Base-by-base conservation (phyloP, 768 basidiomycete species). In the Termitomyces heimii region DNA sequence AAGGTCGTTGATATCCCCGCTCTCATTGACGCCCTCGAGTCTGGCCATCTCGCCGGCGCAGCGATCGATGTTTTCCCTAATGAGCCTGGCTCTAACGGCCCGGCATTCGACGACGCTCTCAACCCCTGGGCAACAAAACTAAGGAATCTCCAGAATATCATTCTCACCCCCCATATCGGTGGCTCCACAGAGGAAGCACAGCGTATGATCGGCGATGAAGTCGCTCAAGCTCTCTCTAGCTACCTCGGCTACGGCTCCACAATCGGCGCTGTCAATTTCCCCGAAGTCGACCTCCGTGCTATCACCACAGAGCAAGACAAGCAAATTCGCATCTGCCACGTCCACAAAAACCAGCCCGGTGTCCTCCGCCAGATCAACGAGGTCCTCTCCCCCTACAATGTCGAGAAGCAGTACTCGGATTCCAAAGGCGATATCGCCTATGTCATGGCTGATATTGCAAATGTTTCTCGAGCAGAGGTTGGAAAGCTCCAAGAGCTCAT, bases 121-220 rank as follows among this genome's bases (percentile, higher is more conserved):
- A 98, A 96, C 68, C 50, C 84, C 1, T 99, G 94, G 88, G 81
- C 91, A 6, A 84, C 81, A 60, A 72, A 82, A 24, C 82, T 99
- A 29, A 82, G 92, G 58, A 71, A 75, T 1, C 75, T 94, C 56
- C 85, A 88, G 52, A 99, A 99, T 72, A 83, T 98, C 60, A 94
- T 98, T 67, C 86, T 98, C 66, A 98, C 97, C 0, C 97, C 97
- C 22, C 97, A 99, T 69, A 98, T 99, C 66, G 97, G 97, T 57
- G 97, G 97, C 40, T 98, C 96, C 31, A 99, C 97, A 18, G 97
- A 99, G 71, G 97, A 99, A 71, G 97, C 97, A 5, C 97, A 99
- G 72, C 82, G 86, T 54, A 92, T 95, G 85, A 98, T 99, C 58
- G 97, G 97, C 14, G 87, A 92, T 57, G 97, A 99, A 71, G 97